Base-by-base conservation (phyloP, 805 yeast species). In the Candida bentonensis region DNA sequence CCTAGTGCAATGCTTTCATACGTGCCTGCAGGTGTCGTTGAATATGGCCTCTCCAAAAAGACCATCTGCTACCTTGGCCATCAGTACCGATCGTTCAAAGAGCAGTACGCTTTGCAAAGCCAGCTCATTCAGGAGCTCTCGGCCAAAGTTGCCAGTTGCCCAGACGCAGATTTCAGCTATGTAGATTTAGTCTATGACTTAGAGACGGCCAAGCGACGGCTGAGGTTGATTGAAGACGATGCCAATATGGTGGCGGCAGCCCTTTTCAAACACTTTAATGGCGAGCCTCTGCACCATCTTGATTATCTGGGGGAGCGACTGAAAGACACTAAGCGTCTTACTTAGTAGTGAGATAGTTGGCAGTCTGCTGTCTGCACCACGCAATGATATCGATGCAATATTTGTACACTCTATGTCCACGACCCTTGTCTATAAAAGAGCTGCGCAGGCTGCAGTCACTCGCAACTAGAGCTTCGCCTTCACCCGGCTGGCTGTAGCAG, bases 401-500 rank as follows among this genome's bases (percentile, higher is more conserved):
- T n/a, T n/a, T n/a, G n/a, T n/a, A n/a, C n/a, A n/a, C n/a, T n/a
- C n/a, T n/a, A n/a, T n/a, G n/a, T n/a, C n/a, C n/a, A n/a, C n/a
- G n/a, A n/a, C n/a, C n/a, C n/a, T n/a, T n/a, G n/a, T n/a, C n/a
- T n/a, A n/a, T n/a, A n/a, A n/a, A n/a, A n/a, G n/a, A n/a, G n/a
- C n/a, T n/a, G n/a, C n/a, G n/a, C n/a, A n/a, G n/a, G n/a, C n/a
- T n/a, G n/a, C n/a, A n/a, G n/a, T n/a, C n/a, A n/a, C 23, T 9
- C 20, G 21, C 7, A 36, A 21, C 43, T 40, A 53, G 23, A 52
- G 43, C 40, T 53, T 50, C 15, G 56, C 43, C 44, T 47, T 49
- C 21, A 44, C 21, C 23, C 22, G 33, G n/a, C 21, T 23, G 42
- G 46, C 47, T 4, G 62, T 57, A 3, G 57, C 64, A 9, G 52